phyloP scores from a whole-genome alignment of 2,329 filamentous ascomycete species.

The Aspergillus pseudoglaucus region DNA sequence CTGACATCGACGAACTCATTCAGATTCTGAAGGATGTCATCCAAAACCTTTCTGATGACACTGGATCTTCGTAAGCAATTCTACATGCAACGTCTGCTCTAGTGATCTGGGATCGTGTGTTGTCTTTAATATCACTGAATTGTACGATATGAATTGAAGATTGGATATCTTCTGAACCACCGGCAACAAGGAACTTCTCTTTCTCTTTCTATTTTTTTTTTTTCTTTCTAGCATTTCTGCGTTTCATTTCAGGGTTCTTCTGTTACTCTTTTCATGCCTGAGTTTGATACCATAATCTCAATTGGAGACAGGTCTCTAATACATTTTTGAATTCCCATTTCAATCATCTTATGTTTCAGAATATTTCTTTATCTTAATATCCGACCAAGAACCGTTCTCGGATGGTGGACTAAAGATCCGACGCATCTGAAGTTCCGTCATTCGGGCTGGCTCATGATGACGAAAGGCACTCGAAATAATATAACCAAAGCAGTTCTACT shows the following conservation, averaged over 20 bases:
- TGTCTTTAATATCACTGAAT: slow-evolving; percentile 8
- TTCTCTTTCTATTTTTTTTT: too few species aligned
- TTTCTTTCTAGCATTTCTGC: too few species aligned
- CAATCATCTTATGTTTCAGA: too few species aligned
- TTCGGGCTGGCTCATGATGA: slow-evolving; percentile 9
- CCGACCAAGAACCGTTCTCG: not conserved
- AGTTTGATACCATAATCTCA: too few species aligned
- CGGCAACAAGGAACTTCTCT: too few species aligned
- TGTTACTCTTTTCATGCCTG: too few species aligned
- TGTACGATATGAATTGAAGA: slow-evolving; percentile 18
- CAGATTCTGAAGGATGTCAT: slow-evolving; percentile 69
- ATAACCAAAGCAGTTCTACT: not conserved
- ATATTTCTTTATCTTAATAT: too few species aligned
- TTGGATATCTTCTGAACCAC: slow-evolving; percentile 8
- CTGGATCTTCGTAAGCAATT: slow-evolving; percentile 7
- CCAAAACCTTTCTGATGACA: slow-evolving; percentile 59
- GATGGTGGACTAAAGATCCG: not conserved
- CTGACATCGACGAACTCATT: slow-evolving; percentile 80
- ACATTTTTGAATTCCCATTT: too few species aligned
- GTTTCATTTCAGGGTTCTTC: too few species aligned
- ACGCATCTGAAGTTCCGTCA: slow-evolving; percentile 1
- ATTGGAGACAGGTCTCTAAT: too few species aligned
- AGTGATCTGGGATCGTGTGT: slow-evolving; percentile 1
- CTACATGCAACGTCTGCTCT: too few species aligned
- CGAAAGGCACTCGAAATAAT: not conserved